Evolutionary conservation across 129 eudicot genomes (phyloP).

Genomic region (Smallanthus sonchifolius): DNA sequence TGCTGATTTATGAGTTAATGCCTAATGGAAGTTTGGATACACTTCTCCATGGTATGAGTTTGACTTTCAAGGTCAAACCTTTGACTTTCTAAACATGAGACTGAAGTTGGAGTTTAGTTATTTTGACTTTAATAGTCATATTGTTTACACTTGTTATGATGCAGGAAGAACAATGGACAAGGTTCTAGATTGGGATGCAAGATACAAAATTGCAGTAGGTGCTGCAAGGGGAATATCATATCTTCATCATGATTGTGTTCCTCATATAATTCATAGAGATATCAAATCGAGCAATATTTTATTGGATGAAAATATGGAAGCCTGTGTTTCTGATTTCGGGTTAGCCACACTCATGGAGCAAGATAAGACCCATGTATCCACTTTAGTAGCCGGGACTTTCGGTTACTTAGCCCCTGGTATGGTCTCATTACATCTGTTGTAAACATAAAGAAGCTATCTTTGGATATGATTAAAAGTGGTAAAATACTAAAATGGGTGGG

Average conservation of each 20-base stretch:
- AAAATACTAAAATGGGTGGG: not conserved
- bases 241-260: constrained; percentile 94
- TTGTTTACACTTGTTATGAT: constrained; percentile 15
- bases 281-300: constrained; percentile 90
- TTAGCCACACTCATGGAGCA: constrained; percentile 90
- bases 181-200: constrained; percentile 70
- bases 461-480: not conserved
- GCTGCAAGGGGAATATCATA: constrained; percentile 93
- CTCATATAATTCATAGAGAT: constrained; percentile 91
- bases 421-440: constrained; percentile 6
- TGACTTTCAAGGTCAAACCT: constrained; percentile 14
- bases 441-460: not conserved
- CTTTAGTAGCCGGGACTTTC: constrained; percentile 91
- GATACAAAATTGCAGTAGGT: constrained; percentile 93
- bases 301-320: constrained; percentile 83
- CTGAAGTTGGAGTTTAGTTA: not conserved
- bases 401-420: constrained; percentile 97
- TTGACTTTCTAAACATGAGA: not conserved
- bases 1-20: constrained; percentile 88
- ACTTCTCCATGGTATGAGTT: constrained; percentile 65
- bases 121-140: constrained; percentile 1
- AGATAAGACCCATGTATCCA: constrained; percentile 81
- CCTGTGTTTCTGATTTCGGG: constrained; percentile 86
- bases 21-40: constrained; percentile 83
- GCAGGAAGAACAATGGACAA: constrained; percentile 53